phyloP scores from a whole-genome alignment of 2,329 filamentous ascomycete genomes.

The Aureobasidium musti region DNA sequence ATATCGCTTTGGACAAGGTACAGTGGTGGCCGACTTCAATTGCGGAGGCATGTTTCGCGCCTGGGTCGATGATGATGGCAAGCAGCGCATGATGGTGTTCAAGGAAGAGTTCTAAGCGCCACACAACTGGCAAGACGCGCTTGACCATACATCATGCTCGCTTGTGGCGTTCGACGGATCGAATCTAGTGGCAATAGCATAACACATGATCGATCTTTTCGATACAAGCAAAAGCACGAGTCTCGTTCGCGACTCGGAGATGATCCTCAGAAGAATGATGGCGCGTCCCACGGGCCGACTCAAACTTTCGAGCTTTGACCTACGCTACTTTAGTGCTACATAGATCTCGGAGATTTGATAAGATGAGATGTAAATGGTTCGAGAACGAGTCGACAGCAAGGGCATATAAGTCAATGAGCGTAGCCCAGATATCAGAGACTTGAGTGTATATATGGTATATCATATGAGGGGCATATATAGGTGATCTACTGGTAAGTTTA shows the following conservation, averaged over 20 bases:
- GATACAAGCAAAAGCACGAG: neutral
- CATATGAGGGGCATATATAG: neutral
- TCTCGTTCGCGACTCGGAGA: conserved; percentile 23
- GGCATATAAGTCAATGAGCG: neutral
- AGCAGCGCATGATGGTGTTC: conserved; percentile 61
- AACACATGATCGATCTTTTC: neutral
- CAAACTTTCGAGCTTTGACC: neutral
- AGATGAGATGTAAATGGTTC: neutral
- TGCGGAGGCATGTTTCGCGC: conserved; percentile 87
- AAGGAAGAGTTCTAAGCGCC: conserved; percentile 43
- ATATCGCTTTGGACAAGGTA: conserved; percentile 50
- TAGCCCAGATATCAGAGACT: accelerated
- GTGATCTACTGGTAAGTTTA: neutral
- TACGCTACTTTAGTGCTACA: conserved; percentile 1
- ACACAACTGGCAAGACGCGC: neutral
- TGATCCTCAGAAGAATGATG: neutral
- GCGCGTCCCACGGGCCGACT: conserved; percentile 8
- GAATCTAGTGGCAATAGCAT: neutral
- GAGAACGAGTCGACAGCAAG: neutral
- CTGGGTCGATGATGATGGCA: conserved; percentile 66
- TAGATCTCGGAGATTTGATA: conserved; percentile 26
- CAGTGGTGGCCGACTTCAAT: conserved; percentile 76
- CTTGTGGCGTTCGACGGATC: neutral
- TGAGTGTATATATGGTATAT: neutral
- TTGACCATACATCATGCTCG: neutral